A percentile compares a stretch with the other conserved stretches of the same genome.
Conservation (phyloP, 345 rosid species). For the Syzygium jambos region DNA sequence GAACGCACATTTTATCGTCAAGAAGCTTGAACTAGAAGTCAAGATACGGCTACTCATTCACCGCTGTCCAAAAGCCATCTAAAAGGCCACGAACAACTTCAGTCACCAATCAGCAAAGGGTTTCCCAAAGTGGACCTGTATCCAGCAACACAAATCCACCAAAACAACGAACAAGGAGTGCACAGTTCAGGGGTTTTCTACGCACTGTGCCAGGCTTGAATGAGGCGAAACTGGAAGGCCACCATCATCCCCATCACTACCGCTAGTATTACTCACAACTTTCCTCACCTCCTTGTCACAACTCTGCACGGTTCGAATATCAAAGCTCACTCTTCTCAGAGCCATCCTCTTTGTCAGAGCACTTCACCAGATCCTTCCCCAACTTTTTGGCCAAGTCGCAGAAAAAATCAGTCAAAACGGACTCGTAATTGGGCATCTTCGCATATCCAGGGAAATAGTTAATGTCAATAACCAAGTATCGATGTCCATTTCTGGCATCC, state of each 20-base stretch:
- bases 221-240: background rate
- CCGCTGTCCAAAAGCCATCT: background rate
- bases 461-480: constrained; percentile 57
- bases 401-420: constrained; percentile 46
- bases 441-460: constrained; percentile 69
- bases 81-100: background rate
- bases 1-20: background rate
- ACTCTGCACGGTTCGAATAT: background rate
- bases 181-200: background rate
- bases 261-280: background rate
- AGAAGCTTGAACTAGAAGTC: background rate
- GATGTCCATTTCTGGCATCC: constrained; percentile 33
- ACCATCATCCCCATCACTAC: background rate
- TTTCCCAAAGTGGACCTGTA: background rate
- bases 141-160: background rate
- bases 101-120: background rate
- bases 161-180: background rate
- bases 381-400: constrained; percentile 16
- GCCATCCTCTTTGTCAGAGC: background rate
- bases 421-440: constrained; percentile 51
- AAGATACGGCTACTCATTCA: background rate
- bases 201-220: background rate
- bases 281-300: background rate
- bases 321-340: background rate
- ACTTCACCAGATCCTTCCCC: constrained; percentile 7